Conservation (phyloP, 805 yeast species). For the Saccharomycopsis oosterbeekiorum region DNA sequence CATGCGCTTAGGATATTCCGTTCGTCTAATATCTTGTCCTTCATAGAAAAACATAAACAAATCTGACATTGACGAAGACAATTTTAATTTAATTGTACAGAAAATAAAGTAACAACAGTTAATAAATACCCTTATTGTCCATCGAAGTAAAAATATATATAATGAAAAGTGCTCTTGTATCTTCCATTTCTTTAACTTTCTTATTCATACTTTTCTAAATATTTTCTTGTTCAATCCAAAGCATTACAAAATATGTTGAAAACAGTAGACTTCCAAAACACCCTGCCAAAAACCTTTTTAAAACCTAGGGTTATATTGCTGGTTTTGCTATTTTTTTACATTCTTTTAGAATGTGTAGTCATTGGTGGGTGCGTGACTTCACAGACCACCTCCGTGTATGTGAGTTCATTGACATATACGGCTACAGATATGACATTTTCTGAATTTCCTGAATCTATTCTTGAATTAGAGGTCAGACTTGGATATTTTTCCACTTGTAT, state of each 20-base stretch:
- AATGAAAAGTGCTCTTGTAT: not conserved
- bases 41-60: not conserved
- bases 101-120: too few relatives aligned
- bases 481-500: slow-evolving; percentile 18
- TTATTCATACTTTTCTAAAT: too few relatives aligned
- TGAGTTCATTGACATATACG: slow-evolving; percentile 16
- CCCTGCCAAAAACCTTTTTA: not conserved
- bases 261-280: not conserved
- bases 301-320: not conserved
- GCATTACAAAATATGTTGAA: not conserved
- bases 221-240: not conserved
- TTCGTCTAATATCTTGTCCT: not conserved
- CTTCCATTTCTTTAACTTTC: not conserved
- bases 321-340: slow-evolving; percentile 14
- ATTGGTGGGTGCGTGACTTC: slow-evolving; percentile 16
- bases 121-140: not conserved
- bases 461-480: slow-evolving; percentile 13
- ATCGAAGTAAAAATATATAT: not conserved
- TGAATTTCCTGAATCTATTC: slow-evolving; percentile 9
- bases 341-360: slow-evolving; percentile 19
- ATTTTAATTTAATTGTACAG: too few relatives aligned
- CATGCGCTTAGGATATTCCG: not conserved
- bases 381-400: slow-evolving; percentile 12
- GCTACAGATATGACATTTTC: slow-evolving; percentile 15
- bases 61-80: not conserved